phyloP scores from a whole-genome alignment of 768 basidiomycete genomes.

The Pisolithus tinctorius region DNA sequence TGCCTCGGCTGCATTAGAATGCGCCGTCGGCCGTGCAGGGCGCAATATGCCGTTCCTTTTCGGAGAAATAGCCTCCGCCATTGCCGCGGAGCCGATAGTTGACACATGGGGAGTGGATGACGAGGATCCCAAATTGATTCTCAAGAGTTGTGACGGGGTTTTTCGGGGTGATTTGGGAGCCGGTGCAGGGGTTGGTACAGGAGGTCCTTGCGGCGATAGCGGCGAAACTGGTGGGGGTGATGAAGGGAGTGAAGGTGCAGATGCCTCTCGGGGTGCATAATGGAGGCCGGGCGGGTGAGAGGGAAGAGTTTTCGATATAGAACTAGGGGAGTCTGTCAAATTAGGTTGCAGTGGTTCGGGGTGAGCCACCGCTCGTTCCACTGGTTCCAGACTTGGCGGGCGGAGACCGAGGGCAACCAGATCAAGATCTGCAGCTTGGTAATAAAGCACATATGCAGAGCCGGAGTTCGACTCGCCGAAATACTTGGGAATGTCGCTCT shows the following conservation, averaged over 20 bases:
- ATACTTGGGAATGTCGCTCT: slow-evolving; percentile 86
- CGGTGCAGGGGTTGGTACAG: slow-evolving; percentile 1
- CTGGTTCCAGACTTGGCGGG: slow-evolving; percentile 17
- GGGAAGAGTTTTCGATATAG: slow-evolving; percentile 17
- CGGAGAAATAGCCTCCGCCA: slow-evolving; percentile 16
- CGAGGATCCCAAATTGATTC: slow-evolving; percentile 10
- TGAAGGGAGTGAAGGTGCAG: slow-evolving; percentile 9
- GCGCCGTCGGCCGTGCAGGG: slow-evolving; percentile 14
- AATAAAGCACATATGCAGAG: slow-evolving; percentile 94
- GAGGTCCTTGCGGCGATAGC: slow-evolving; percentile 11
- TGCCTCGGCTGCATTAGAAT: slow-evolving; percentile 7
- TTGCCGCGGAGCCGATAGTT: slow-evolving; percentile 8
- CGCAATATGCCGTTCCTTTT: slow-evolving; percentile 17
- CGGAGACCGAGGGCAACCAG: slow-evolving; percentile 62
- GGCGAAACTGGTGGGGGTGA: slow-evolving; percentile 17
- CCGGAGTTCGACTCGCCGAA: slow-evolving; percentile 88
- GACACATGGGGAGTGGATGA: slow-evolving; percentile 1
- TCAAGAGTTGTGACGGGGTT: slow-evolving; percentile 12
- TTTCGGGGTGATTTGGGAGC: slow-evolving; percentile 20
- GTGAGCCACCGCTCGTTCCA: slow-evolving; percentile 10
- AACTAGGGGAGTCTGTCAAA: slow-evolving; percentile 21
- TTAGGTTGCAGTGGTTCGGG: slow-evolving; percentile 9
- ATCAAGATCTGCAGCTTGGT: slow-evolving; percentile 89
- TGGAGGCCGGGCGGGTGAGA: slow-evolving; percentile 34
- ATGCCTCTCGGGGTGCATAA: slow-evolving; percentile 16